phyloP scores from a whole-genome alignment of 805 yeast species.

The Wickerhamomyces pijperi region DNA sequence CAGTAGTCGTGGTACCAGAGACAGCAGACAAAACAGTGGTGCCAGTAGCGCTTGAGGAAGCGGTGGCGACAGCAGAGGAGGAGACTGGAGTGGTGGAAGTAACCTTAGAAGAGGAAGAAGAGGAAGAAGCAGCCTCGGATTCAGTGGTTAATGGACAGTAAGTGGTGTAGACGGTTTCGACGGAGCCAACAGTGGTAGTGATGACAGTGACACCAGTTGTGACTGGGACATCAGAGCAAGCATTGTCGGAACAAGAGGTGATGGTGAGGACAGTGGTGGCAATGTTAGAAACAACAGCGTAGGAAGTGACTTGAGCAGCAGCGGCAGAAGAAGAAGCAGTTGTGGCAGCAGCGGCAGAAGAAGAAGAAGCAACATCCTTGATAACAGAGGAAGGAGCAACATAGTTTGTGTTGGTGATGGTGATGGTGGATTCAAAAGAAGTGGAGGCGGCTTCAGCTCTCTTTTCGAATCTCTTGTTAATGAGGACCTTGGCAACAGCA shows the following conservation, averaged over 20 bases:
- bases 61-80: background rate
- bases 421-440: background rate
- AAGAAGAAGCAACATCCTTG: conserved; percentile 1
- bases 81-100: background rate
- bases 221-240: conserved; percentile 5
- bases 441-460: background rate
- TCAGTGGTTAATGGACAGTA: conserved; percentile 8
- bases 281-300: conserved; percentile 1
- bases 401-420: background rate
- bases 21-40: conserved; percentile 1
- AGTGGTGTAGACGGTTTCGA: conserved; percentile 8
- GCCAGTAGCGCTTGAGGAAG: background rate
- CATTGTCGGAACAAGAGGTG: conserved; percentile 9
- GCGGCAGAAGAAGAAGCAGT: background rate
- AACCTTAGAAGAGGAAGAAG: background rate
- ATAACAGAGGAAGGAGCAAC: background rate
- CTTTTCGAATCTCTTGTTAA: background rate
- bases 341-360: background rate
- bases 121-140: background rate
- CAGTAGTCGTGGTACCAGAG: no score
- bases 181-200: conserved; percentile 3
- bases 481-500: background rate
- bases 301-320: background rate
- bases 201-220: conserved; percentile 11
- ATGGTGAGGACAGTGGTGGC: conserved; percentile 7